phyloP scores from a whole-genome alignment of 352 stramenopile genomes.

The Thraustochytrium sp. region DNA sequence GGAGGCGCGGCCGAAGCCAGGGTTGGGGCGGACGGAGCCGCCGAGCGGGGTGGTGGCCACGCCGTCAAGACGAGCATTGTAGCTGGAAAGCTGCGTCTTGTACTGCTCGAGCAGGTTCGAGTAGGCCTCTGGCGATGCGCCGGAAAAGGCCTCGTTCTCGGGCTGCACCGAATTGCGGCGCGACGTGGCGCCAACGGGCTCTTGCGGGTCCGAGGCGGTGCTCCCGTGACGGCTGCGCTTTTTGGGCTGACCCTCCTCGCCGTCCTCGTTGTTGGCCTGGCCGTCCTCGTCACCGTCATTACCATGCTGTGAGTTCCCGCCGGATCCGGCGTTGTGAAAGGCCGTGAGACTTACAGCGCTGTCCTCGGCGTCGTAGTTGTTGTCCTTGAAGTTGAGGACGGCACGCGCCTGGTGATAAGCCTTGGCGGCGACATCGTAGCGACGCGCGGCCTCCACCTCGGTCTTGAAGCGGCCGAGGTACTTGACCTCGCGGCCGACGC shows the following conservation, averaged over 20 bases:
- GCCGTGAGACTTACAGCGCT: background rate
- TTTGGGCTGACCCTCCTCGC: background rate
- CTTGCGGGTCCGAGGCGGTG: background rate
- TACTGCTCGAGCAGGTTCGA: background rate
- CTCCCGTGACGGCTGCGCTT: background rate
- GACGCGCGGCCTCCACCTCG: constrained; percentile 22
- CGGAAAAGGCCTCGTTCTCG: background rate
- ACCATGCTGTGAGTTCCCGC: background rate
- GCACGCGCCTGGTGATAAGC: background rate
- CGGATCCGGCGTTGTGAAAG: background rate
- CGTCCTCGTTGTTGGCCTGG: background rate
- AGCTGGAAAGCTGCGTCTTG: background rate
- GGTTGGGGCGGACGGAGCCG: background rate
- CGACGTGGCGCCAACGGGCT: background rate
- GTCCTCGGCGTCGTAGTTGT: background rate
- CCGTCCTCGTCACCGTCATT: background rate
- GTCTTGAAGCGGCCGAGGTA: constrained; percentile 43
- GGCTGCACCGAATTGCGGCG: background rate
- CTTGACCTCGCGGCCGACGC: constrained; percentile 13
- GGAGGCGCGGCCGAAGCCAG: too few relatives aligned
- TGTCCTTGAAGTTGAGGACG: constrained; percentile 37
- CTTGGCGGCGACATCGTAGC: constrained; percentile 4
- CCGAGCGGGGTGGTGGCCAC: background rate
- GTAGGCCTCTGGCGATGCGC: background rate
- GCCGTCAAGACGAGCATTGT: background rate